Conservation (phyloP, 371 early-diverging fungal species). For the Apophysomyces variabilis region DNA sequence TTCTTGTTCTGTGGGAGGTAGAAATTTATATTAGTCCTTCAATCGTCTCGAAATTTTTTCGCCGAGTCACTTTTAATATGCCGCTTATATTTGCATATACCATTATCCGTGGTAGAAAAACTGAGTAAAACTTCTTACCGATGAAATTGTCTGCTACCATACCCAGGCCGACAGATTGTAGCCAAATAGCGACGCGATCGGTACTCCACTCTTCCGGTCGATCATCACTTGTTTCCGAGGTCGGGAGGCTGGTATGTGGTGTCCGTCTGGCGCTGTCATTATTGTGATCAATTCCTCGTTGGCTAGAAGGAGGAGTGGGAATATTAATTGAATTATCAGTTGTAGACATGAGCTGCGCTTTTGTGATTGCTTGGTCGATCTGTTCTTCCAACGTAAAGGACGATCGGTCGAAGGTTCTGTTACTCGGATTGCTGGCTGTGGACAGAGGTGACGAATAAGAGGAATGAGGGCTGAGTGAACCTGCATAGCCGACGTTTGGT, state of each 20-base stretch:
- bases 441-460: conserved; percentile 18
- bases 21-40: conserved; percentile 1
- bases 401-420: background rate
- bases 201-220: conserved; percentile 57
- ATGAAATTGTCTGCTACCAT: conserved; percentile 57
- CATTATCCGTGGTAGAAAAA: background rate
- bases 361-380: conserved; percentile 25
- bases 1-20: conserved; percentile 57
- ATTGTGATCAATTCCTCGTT: background rate
- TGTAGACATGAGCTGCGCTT: conserved; percentile 11
- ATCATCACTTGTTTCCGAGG: background rate
- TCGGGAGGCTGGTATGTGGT: background rate
- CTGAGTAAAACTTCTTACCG: conserved; percentile 41
- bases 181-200: conserved; percentile 66
- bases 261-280: background rate
- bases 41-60: too few species aligned
- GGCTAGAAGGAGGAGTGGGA: conserved; percentile 16
- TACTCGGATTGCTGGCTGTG: conserved; percentile 6
- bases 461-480: conserved; percentile 15
- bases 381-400: conserved; percentile 22
- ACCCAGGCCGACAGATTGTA: conserved; percentile 60
- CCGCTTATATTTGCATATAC: conserved; percentile 9
- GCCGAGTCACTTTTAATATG: conserved; percentile 2
- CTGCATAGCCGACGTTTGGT: conserved; percentile 12
- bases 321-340: conserved; percentile 9